A percentile compares a stretch with the other conserved stretches of the same genome.
These are phyloP conservation scores for Pythium monospermum DNA, from an alignment of 352 stramenopile genomes.

Conservation along the genomic window DNA sequence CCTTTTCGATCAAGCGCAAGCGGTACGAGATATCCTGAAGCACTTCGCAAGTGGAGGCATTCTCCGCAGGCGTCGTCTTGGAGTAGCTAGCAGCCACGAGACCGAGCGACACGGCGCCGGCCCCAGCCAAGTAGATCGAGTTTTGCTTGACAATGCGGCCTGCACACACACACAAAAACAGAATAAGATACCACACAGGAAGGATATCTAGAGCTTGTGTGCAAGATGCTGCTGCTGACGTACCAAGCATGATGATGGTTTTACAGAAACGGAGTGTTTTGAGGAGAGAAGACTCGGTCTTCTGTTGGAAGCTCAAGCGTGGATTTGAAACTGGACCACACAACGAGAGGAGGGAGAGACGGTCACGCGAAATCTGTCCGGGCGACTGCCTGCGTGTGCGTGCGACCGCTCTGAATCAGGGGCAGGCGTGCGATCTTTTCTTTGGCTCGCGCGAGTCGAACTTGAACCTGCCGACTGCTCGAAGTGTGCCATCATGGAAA, in stretches of 20 bases:
- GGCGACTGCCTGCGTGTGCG: not conserved
- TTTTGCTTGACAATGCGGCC: constrained; percentile 53
- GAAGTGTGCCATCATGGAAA: constrained; percentile 7
- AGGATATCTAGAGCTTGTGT: not conserved
- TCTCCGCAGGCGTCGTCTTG: constrained; percentile 40
- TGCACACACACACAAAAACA: constrained; percentile 18
- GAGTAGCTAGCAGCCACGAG: constrained; percentile 44
- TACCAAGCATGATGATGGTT: constrained; percentile 14
- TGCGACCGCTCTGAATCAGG: not conserved
- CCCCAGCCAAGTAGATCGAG: constrained; percentile 44
- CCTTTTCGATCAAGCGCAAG: constrained; percentile 56
- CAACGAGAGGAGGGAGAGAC: not conserved
- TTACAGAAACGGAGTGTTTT: not conserved
- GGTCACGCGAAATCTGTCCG: not conserved
- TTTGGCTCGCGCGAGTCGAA: constrained; percentile 14
- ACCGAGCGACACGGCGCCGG: constrained; percentile 48
- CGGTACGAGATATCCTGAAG: constrained; percentile 63
- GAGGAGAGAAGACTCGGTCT: too few species aligned
- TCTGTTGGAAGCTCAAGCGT: constrained; percentile 19
- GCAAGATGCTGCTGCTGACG: too few species aligned
- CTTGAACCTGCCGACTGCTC: constrained; percentile 2
- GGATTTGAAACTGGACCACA: constrained; percentile 23
- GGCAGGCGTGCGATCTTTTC: constrained; percentile 18
- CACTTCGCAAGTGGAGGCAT: constrained; percentile 47
- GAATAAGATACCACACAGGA: too few species aligned